Evolutionary conservation across 2,329 filamentous ascomycete species (phyloP).

Genomic region (Ilyonectria robusta): DNA sequence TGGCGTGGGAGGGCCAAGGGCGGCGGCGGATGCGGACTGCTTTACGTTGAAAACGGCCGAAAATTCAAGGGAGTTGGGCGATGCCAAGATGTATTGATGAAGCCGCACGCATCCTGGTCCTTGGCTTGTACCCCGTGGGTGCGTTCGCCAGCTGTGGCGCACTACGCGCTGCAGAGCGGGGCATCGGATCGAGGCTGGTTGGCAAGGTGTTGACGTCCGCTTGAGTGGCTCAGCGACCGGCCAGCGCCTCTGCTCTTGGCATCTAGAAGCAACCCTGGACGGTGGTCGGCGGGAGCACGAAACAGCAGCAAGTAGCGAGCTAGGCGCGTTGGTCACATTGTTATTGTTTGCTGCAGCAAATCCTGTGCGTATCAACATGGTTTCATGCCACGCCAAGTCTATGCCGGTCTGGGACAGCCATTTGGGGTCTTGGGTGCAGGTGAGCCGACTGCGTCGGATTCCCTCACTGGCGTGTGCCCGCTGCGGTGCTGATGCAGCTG

Average conservation of each 20-base stretch:
- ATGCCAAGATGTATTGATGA: conserved; percentile 13
- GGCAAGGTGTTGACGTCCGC: conserved; percentile 38
- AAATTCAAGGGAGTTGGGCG: background rate
- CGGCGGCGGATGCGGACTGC: conserved; percentile 6
- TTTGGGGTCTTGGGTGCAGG: background rate
- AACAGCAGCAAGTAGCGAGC: background rate
- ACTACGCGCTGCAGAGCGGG: background rate
- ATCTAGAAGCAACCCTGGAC: conserved; percentile 1
- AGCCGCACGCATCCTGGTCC: conserved; percentile 1
- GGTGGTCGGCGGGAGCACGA: background rate
- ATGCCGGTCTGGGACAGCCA: conserved; percentile 5
- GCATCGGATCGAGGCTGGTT: conserved; percentile 22
- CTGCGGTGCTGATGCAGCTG: background rate
- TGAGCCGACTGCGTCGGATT: conserved; percentile 3
- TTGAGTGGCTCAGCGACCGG: conserved; percentile 43
- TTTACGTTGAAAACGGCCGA: conserved; percentile 11
- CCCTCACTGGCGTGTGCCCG: conserved; percentile 2
- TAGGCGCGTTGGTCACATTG: background rate
- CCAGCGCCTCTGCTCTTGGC: conserved; percentile 1
- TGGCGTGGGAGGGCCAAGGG: background rate
- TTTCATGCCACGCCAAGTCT: conserved; percentile 15
- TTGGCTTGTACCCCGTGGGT: conserved; percentile 1
- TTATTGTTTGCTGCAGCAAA: conserved; percentile 2
- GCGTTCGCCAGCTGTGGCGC: conserved; percentile 27
- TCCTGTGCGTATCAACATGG: conserved; percentile 18